Evolutionary conservation across 2,329 filamentous ascomycete species (phyloP).

Genomic region (Zasmidium citrigriseum): DNA sequence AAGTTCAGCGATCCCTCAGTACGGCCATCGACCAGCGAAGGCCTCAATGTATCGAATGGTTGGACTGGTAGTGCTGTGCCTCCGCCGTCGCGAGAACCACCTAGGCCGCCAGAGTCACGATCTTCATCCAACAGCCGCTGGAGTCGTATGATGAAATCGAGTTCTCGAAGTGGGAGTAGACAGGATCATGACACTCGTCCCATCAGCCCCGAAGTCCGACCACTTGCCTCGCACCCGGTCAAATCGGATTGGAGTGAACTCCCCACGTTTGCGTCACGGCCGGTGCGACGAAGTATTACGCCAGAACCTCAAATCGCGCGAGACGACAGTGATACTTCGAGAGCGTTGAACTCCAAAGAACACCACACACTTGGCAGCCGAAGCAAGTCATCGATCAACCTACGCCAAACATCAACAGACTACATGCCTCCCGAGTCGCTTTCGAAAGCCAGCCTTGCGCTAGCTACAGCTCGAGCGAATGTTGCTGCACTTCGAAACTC

Average conservation of each 20-base stretch:
- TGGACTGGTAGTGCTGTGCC: background rate
- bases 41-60: background rate
- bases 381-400: background rate
- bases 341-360: background rate
- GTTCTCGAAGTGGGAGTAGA: background rate
- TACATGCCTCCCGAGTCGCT: background rate
- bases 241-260: background rate
- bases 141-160: background rate
- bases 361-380: background rate
- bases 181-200: background rate
- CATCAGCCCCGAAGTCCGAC: background rate
- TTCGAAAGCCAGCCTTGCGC: conserved; percentile 10
- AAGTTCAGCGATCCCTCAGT: background rate
- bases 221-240: background rate
- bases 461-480: conserved; percentile 23
- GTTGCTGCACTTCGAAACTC: conserved; percentile 21
- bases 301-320: background rate
- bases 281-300: background rate
- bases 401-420: background rate
- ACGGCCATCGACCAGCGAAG: conserved; percentile 1
- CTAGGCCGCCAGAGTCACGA: background rate
- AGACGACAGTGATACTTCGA: background rate
- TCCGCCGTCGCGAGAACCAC: background rate
- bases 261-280: background rate
- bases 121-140: background rate